These are phyloP conservation scores for Trematosphaeria pertusa DNA, from an alignment of 2,329 filamentous ascomycete species.

Conservation along the genomic window DNA sequence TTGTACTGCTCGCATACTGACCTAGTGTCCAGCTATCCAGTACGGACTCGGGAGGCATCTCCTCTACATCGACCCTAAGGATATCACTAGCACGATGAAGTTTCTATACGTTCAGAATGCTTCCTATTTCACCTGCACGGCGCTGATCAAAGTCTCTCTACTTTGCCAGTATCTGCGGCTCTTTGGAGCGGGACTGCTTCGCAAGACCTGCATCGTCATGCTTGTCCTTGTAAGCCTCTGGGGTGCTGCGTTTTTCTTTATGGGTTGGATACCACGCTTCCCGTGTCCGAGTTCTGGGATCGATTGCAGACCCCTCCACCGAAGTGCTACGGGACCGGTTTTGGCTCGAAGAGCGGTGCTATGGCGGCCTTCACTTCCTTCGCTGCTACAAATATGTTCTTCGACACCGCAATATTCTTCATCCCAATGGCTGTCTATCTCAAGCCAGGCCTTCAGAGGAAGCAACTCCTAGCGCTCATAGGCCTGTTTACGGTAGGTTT, in stretches of 20 bases:
- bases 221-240: constrained; percentile 28
- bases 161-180: constrained; percentile 44
- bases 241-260: constrained; percentile 35
- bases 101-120: constrained; percentile 35
- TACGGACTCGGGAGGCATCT: constrained; percentile 43
- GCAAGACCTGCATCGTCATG: constrained; percentile 21
- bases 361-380: constrained; percentile 29
- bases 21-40: constrained; percentile 27
- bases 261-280: constrained; percentile 41
- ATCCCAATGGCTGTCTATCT: constrained; percentile 38
- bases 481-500: constrained; percentile 35
- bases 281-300: constrained; percentile 33
- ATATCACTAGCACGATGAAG: constrained; percentile 23
- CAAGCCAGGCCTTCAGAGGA: constrained; percentile 25
- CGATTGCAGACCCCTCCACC: constrained; percentile 13
- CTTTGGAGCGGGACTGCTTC: constrained; percentile 30
- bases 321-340: constrained; percentile 38
- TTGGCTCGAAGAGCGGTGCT: constrained; percentile 17
- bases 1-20: too few relatives aligned
- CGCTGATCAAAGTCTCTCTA: constrained; percentile 43
- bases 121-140: constrained; percentile 36
- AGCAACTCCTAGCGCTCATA: constrained; percentile 34
- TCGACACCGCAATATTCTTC: constrained; percentile 37
- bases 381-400: constrained; percentile 37
- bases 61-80: constrained; percentile 16